Evolutionary conservation across 2,329 filamentous ascomycete genomes (phyloP).

Genomic region (Neofusicoccum kwambonambiense): DNA sequence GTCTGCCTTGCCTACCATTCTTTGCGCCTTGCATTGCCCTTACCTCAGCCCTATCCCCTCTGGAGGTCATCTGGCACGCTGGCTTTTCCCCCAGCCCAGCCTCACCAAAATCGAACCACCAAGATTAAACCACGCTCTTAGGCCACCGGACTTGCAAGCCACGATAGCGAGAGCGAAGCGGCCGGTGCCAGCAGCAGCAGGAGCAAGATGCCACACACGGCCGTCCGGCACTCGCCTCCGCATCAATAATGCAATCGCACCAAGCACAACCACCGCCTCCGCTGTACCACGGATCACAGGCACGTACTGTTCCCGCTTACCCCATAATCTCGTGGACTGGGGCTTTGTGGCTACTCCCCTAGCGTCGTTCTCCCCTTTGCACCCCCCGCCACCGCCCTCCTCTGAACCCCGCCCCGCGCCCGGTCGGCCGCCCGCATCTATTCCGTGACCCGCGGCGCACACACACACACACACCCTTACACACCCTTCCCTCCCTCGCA

Average conservation of each 20-base stretch:
- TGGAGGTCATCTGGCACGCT: constrained; percentile 8
- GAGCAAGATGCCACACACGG: no score
- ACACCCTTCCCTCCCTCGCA: not conserved
- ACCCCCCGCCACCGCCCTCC: no score
- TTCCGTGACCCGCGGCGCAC: not conserved
- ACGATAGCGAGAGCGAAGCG: constrained; percentile 5
- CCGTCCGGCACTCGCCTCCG: no score
- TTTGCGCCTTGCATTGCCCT: constrained; percentile 4
- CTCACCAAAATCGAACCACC: not conserved
- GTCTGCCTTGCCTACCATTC: not conserved
- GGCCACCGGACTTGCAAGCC: not conserved
- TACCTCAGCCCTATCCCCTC: constrained; percentile 9
- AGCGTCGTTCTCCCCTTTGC: no score
- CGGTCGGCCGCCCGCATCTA: no score
- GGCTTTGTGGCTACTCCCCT: no score
- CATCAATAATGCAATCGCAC: no score
- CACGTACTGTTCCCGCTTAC: no score
- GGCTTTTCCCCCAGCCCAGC: not conserved
- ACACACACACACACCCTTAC: not conserved
- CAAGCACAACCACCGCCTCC: no score
- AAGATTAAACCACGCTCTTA: not conserved
- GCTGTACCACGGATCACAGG: no score
- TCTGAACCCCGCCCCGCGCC: no score
- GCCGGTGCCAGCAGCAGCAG: not conserved
- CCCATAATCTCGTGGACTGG: no score